A percentile compares a stretch with the other conserved stretches of the same genome.
These are phyloP conservation scores for Suillus paluster DNA, from an alignment of 768 basidiomycete genomes.

Conservation along the genomic window DNA sequence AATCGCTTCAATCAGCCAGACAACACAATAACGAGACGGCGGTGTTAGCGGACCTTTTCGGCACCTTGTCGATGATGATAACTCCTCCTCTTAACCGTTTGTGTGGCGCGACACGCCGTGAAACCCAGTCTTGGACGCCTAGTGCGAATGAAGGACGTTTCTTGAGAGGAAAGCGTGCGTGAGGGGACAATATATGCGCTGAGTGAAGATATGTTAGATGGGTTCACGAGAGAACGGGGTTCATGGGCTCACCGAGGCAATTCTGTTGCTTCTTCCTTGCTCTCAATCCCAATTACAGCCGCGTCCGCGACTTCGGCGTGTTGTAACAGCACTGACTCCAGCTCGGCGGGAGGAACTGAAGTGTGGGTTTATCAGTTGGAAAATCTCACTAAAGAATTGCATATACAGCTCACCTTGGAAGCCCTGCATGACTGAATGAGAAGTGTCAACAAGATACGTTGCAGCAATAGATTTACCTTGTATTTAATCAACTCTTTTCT, in stretches of 20 bases:
- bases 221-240: not conserved
- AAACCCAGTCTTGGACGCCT: conserved; percentile 68
- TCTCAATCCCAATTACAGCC: conserved; percentile 79
- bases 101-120: conserved; percentile 70
- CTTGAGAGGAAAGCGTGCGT: conserved; percentile 23
- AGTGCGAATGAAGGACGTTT: conserved; percentile 41
- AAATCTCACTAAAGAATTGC: not conserved
- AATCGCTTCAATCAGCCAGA: conserved; percentile 3
- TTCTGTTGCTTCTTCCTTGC: conserved; percentile 74
- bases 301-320: conserved; percentile 80
- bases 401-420: conserved; percentile 62
- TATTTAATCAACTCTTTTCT: conserved; percentile 80
- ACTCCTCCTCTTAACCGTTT: conserved; percentile 82
- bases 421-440: conserved; percentile 46
- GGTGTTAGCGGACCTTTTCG: conserved; percentile 28
- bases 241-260: conserved; percentile 61
- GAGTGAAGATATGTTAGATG: not conserved
- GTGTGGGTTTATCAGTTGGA: not conserved
- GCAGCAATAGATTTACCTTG: conserved; percentile 43
- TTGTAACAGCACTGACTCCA: conserved; percentile 75
- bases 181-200: conserved; percentile 63
- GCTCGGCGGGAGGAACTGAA: conserved; percentile 83
- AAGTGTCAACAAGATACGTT: not conserved
- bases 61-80: conserved; percentile 53
- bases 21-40: not conserved